These are phyloP conservation scores for Podaxis rugospora DNA, from an alignment of 768 basidiomycete genomes.

Conservation along the genomic window DNA sequence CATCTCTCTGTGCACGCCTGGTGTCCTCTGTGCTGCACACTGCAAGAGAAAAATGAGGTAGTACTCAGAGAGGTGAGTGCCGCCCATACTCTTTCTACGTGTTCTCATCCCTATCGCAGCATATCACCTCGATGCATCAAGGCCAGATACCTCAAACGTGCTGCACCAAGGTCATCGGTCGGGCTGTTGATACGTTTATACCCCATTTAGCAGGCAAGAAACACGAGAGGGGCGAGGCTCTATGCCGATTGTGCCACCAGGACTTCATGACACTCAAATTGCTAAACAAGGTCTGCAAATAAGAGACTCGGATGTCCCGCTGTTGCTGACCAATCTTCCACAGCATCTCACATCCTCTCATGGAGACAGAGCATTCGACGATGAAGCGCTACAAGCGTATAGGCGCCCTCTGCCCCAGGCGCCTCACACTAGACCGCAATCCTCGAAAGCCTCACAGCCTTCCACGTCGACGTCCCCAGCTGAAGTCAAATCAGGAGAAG, in stretches of 20 bases:
- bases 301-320: not conserved
- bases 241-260: not conserved
- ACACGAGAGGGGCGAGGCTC: not conserved
- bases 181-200: not conserved
- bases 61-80: not conserved
- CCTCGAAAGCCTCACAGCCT: not conserved
- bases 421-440: no score
- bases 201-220: not conserved
- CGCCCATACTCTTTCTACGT: not conserved
- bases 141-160: not conserved
- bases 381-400: not conserved
- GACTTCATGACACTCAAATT: not conserved
- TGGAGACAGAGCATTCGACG: not conserved
- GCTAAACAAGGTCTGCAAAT: not conserved
- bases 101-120: not conserved
- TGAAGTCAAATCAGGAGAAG: not conserved
- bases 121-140: not conserved
- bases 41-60: not conserved
- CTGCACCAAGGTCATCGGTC: not conserved
- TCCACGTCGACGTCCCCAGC: not conserved
- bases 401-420: no score
- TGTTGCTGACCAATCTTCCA: not conserved
- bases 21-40: not conserved
- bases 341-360: not conserved
- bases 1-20: not conserved